Evolutionary conservation across 257 asterid genomes (phyloP).

Genomic region (Cruciata laevipes): DNA sequence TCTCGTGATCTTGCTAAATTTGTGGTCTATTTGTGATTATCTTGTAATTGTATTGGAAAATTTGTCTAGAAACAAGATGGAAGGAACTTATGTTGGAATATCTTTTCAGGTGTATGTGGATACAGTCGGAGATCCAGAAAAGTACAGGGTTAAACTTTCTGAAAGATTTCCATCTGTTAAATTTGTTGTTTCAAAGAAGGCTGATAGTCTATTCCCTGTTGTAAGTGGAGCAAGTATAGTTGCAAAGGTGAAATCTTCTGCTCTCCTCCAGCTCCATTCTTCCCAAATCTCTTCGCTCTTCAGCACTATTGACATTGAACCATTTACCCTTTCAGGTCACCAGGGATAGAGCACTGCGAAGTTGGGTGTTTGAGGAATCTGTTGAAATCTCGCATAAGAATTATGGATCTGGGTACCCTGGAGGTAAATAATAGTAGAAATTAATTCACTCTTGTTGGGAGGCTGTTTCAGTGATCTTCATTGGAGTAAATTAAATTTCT

Average conservation of each 20-base stretch:
- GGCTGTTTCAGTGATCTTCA: neutral
- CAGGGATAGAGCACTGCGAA: slow-evolving; percentile 79
- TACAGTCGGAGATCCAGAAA: slow-evolving; percentile 95
- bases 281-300: slow-evolving; percentile 6
- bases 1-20: neutral
- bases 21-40: neutral
- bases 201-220: slow-evolving; percentile 95
- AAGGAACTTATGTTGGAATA: slow-evolving; percentile 11
- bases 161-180: slow-evolving; percentile 71
- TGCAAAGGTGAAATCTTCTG: slow-evolving; percentile 66
- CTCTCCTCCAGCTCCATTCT: slow-evolving; percentile 1
- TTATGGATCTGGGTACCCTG: slow-evolving; percentile 97
- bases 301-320: slow-evolving; percentile 1
- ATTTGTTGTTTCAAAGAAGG: slow-evolving; percentile 92
- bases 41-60: neutral
- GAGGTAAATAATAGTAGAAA: slow-evolving; percentile 45
- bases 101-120: slow-evolving; percentile 79
- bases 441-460: slow-evolving; percentile 8
- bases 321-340: slow-evolving; percentile 68
- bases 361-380: slow-evolving; percentile 79
- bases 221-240: slow-evolving; percentile 99
- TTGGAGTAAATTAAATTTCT: slow-evolving; percentile 8
- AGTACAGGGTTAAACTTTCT: slow-evolving; percentile 75
- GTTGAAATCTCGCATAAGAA: slow-evolving; percentile 57
- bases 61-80: slow-evolving; percentile 1